Percentiles rank a stretch among this genome's conserved stretches.
Evolutionary conservation across 2,329 filamentous ascomycete species (phyloP).

Genomic region (Claviceps citrina): DNA sequence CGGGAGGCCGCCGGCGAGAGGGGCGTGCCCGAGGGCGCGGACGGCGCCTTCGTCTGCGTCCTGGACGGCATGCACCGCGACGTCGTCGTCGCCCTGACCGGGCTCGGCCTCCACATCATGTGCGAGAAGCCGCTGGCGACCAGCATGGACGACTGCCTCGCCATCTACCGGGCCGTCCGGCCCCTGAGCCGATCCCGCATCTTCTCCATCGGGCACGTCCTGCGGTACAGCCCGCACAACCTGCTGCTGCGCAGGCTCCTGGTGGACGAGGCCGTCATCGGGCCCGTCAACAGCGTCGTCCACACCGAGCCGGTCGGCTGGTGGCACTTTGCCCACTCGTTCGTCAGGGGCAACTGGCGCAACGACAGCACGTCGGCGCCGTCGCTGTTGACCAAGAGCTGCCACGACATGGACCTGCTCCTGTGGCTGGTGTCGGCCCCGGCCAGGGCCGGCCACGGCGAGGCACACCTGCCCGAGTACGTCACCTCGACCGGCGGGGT

Average conservation of each 20-base stretch:
- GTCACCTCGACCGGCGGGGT: conserved; percentile 64
- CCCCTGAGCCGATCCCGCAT: conserved; percentile 28
- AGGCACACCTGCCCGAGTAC: conserved; percentile 56
- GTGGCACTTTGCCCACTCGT: conserved; percentile 90
- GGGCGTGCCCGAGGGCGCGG: conserved; percentile 37
- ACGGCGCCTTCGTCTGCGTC: conserved; percentile 51
- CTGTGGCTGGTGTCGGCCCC: conserved; percentile 82
- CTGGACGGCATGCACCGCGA: conserved; percentile 79
- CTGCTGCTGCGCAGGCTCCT: conserved; percentile 67
- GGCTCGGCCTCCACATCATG: conserved; percentile 64
- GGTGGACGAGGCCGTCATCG: conserved; percentile 59
- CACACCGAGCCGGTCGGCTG: conserved; percentile 91
- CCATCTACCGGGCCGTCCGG: conserved; percentile 48
- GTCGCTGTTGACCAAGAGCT: conserved; percentile 83
- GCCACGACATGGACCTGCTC: conserved; percentile 87
- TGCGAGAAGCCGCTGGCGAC: conserved; percentile 91
- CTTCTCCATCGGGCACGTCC: conserved; percentile 85
- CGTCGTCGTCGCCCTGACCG: conserved; percentile 59
- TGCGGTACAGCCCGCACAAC: conserved; percentile 89
- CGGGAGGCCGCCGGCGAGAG: conserved; percentile 32
- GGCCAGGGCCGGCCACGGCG: conserved; percentile 23
- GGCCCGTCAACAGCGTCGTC: conserved; percentile 70
- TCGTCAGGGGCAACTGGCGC: conserved; percentile 88
- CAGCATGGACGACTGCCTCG: conserved; percentile 60
- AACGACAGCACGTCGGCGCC: conserved; percentile 62